Evolutionary conservation across 116 monocot genomes (phyloP), one percentile per base, ranked within the genome.

Genomic region (Zostera marina): DNA sequence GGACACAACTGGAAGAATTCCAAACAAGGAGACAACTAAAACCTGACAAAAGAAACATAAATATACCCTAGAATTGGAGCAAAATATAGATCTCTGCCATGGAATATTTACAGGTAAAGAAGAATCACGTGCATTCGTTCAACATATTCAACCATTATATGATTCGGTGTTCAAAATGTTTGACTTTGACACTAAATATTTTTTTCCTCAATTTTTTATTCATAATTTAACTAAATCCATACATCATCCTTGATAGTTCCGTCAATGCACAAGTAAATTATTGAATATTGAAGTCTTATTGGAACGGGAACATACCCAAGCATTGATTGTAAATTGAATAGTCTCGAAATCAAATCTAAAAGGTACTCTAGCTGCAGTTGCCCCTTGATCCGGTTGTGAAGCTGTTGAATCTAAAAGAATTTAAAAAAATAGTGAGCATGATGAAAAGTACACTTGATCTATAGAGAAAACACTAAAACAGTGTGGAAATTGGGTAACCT

Each of bases 1-100:
- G 41, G 89, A 75, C 19, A 70, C 69, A 41, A 96, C 1, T 32
- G 96, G 96, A 70, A 89, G 63, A 42, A 85, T 76, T 17, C 79
- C 82, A 65, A 96, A 64, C 52, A 82, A 38, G 41, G 79, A 67
- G 41, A 82, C 73, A 77, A 84, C 51, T 41, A 88, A 56, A n/a
- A 88, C 81, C 93, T 94, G 68, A 38, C 61, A 61, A 61, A 26
- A 56, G 16, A 38, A 56, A 2, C 41, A 38, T 39, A 38, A 12
- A 51, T 51, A 21, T 51, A 2, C 0, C 49, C 8, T 15, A 51
- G 20, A 16, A 9, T 1, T 51, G 12, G 14, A 13, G 26, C 11
- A 55, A 55, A 55, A 0, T 55, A 13, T 20, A n/a, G 17, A 52
- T 20, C 17, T 10, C 11, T 24, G 54, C 54, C 32, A 32, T 32